These are phyloP conservation scores for Zymoseptoria crescenta DNA, from an alignment of 2,329 filamentous ascomycete species.

Conservation along the genomic window DNA sequence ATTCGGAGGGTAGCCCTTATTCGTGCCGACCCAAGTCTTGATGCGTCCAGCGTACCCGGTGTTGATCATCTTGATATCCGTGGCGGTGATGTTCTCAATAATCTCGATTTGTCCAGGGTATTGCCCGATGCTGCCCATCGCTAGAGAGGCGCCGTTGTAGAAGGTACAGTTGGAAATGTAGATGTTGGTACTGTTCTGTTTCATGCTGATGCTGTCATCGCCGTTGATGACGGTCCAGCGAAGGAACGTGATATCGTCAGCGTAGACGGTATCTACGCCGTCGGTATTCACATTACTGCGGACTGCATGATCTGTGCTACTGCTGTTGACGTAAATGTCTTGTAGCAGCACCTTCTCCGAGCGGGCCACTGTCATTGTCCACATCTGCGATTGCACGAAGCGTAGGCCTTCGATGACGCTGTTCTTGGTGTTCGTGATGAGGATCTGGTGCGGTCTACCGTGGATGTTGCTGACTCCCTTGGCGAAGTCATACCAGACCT, in stretches of 20 bases:
- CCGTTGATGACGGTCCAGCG: conserved; percentile 46
- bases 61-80: conserved; percentile 37
- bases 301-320: conserved; percentile 34
- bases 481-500: conserved; percentile 48
- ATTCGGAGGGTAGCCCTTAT: conserved; percentile 45
- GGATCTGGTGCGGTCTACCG: conserved; percentile 46
- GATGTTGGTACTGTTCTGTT: conserved; percentile 51
- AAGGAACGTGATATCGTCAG: conserved; percentile 45
- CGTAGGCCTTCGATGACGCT: conserved; percentile 42
- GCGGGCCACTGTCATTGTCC: conserved; percentile 46
- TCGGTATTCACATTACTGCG: conserved; percentile 37
- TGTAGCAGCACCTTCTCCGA: conserved; percentile 42
- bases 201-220: conserved; percentile 48
- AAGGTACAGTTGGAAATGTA: conserved; percentile 43
- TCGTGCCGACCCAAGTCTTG: conserved; percentile 51
- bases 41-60: conserved; percentile 25
- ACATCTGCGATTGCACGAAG: conserved; percentile 54
- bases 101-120: conserved; percentile 43
- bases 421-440: conserved; percentile 43
- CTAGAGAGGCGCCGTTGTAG: conserved; percentile 45
- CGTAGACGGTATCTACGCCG: conserved; percentile 48
- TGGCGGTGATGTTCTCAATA: conserved; percentile 43
- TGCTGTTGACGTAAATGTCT: conserved; percentile 49
- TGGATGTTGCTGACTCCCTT: conserved; percentile 40
- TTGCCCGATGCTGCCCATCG: conserved; percentile 53